Base-by-base conservation (phyloP, 73 alveolate species). In the Paramecium caudatum region DNA sequence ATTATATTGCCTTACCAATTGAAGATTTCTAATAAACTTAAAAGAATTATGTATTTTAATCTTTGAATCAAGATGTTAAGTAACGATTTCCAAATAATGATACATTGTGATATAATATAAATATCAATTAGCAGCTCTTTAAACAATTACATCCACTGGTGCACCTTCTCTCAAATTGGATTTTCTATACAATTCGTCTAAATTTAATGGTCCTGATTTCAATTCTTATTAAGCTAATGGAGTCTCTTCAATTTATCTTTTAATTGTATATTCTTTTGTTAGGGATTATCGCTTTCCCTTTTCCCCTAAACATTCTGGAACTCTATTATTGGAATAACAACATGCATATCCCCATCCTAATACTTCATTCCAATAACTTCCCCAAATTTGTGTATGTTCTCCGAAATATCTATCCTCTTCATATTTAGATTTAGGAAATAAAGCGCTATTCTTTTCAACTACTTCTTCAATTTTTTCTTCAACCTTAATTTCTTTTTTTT, bases 271-370 rank as follows among this genome's bases (percentile, higher is more conserved):
- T 33, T 93, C 96, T 69, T 80, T 61, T 48, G 82, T 86, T 12
- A 90, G 69, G 12, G 93, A 55, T 55, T 91, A 50, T 39, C 91
- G 88, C 39, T 80, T 90, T n/a, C 90, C 91, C 12, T 90, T 92
- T 48, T 92, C 95, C 16, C 96, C 96, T 27, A 37, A 55, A 46
- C 96, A 94, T 36, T 46, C 83, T 3, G 83, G 16, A 19, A 78
- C 17, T 78, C 74, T 94, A 16, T 46, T 86, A 62, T 81, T 83
- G 12, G 94, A 78, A 47, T 55, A 84, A 49, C 98, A 94, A 83
- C 95, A 93, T 45, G 91, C 84, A 68, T 62, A 94, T 12, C 96
- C 98, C 96, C 96, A 92, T 5, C 95, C 98, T 46, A 94, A 82
- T 21, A 46, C 90, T 25, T 34, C 70, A 68, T 94, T 95, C 91